Conservation (phyloP, 495 filamentous ascomycete genomes). For the Daldinia concentrica region DNA sequence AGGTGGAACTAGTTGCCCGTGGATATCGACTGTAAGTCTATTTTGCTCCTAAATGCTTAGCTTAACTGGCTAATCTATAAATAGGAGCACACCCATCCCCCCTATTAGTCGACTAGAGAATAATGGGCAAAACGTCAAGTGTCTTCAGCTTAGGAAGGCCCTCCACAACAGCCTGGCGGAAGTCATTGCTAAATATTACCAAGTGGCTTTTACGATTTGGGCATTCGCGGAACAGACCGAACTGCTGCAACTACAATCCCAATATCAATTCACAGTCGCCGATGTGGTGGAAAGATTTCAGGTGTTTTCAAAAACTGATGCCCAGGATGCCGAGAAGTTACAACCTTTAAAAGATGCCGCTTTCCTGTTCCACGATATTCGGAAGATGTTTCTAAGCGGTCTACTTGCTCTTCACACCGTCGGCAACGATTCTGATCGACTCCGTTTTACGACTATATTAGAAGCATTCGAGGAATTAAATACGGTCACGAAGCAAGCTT, state of each 20-base stretch:
- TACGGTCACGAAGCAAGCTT: slow-evolving; percentile 64
- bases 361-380: slow-evolving; percentile 78
- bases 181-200: slow-evolving; percentile 74
- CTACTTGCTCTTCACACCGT: slow-evolving; percentile 88
- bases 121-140: slow-evolving; percentile 78
- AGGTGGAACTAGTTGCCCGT: slow-evolving; percentile 93
- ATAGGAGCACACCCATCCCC: slow-evolving; percentile 83
- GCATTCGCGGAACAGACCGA: slow-evolving; percentile 79
- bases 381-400: slow-evolving; percentile 85
- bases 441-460: slow-evolving; percentile 79
- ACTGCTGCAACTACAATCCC: slow-evolving; percentile 48
- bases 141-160: slow-evolving; percentile 76
- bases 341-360: slow-evolving; percentile 80
- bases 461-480: slow-evolving; percentile 76
- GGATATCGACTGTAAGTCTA: slow-evolving; percentile 87
- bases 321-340: slow-evolving; percentile 80
- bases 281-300: slow-evolving; percentile 61
- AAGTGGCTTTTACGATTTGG: slow-evolving; percentile 71
- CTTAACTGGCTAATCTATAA: slow-evolving; percentile 50
- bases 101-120: slow-evolving; percentile 86
- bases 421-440: slow-evolving; percentile 80
- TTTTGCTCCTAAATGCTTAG: neutral
- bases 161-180: slow-evolving; percentile 73
- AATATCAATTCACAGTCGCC: slow-evolving; percentile 72
- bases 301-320: slow-evolving; percentile 66